These are phyloP conservation scores for Geosmithia putterillii DNA, from an alignment of 2,329 filamentous ascomycete genomes.

Conservation along the genomic window DNA sequence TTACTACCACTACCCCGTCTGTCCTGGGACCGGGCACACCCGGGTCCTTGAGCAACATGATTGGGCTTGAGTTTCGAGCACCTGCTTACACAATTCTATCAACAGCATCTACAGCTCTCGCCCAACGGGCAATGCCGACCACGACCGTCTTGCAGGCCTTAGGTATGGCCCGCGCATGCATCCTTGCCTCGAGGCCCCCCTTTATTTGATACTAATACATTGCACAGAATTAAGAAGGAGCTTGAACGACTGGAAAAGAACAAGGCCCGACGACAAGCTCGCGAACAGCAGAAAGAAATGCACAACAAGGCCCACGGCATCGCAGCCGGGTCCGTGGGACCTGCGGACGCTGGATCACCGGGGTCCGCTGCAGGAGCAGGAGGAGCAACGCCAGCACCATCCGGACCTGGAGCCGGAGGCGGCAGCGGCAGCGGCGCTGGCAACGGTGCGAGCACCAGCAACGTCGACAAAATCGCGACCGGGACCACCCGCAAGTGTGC, in stretches of 20 bases:
- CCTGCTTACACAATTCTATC: constrained; percentile 24
- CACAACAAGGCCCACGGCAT: constrained; percentile 29
- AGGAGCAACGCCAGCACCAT: neutral
- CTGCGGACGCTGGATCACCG: constrained; percentile 34
- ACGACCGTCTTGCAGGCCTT: constrained; percentile 33
- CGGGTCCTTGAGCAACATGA: constrained; percentile 14
- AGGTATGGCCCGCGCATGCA: constrained; percentile 23
- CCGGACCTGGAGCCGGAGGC: neutral
- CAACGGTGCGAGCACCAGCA: constrained; percentile 6
- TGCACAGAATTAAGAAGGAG: constrained; percentile 43
- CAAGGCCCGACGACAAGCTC: constrained; percentile 76
- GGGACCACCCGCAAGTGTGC: constrained; percentile 87
- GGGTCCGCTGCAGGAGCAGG: constrained; percentile 22
- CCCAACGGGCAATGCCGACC: constrained; percentile 37
- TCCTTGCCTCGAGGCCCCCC: too few relatives aligned
- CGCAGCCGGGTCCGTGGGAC: too few relatives aligned
- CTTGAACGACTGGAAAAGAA: constrained; percentile 80
- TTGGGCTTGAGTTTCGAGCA: constrained; percentile 20
- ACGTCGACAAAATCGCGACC: constrained; percentile 36
- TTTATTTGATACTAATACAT: neutral
- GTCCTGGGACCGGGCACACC: constrained; percentile 13
- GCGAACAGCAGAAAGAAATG: constrained; percentile 75
- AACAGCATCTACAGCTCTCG: constrained; percentile 35
- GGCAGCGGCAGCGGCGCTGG: too few relatives aligned
- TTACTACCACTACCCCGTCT: constrained; percentile 1